A percentile compares a stretch with the other conserved stretches of the same genome.
These are phyloP conservation scores for Forsythia suspensa DNA, from an alignment of 257 asterid genomes.

Conservation along the genomic window DNA sequence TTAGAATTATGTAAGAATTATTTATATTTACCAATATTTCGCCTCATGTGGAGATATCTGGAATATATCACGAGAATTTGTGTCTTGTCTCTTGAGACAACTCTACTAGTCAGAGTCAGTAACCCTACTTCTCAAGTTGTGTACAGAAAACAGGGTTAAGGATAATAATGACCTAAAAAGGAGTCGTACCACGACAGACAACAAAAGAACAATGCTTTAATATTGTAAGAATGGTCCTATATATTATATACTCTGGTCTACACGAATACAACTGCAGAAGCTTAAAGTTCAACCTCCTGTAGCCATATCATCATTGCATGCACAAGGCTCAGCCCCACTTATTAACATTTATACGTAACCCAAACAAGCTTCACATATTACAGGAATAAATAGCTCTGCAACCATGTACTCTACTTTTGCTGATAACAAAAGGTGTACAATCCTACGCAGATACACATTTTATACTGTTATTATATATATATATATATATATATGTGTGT, in stretches of 20 bases:
- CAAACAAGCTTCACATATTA: too few relatives aligned
- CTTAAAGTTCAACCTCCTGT: slow-evolving; percentile 31
- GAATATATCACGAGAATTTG: too few relatives aligned
- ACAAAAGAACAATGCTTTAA: slow-evolving; percentile 31
- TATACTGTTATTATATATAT: too few relatives aligned
- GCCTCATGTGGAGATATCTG: too few relatives aligned
- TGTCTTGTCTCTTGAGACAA: slow-evolving; percentile 4
- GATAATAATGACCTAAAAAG: slow-evolving; percentile 30
- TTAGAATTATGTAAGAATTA: not conserved
- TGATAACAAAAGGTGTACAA: slow-evolving; percentile 24
- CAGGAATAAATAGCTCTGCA: slow-evolving; percentile 23
- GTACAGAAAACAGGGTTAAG: slow-evolving; percentile 4
- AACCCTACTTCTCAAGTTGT: not conserved
- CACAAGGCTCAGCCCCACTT: slow-evolving; percentile 12
- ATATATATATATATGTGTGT: too few relatives aligned
- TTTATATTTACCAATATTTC: too few relatives aligned
- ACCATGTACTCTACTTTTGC: slow-evolving; percentile 26
- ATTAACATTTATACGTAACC: too few relatives aligned
- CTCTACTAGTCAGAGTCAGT: not conserved
- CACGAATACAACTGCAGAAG: slow-evolving; percentile 8
- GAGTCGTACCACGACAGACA: slow-evolving; percentile 41
- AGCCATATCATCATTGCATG: slow-evolving; percentile 26
- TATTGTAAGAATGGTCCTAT: slow-evolving; percentile 10
- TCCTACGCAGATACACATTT: slow-evolving; percentile 14
- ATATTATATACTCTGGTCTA: too few relatives aligned